phyloP scores from a whole-genome alignment of 2,329 filamentous ascomycete species.

The Aschersonia sp. region DNA sequence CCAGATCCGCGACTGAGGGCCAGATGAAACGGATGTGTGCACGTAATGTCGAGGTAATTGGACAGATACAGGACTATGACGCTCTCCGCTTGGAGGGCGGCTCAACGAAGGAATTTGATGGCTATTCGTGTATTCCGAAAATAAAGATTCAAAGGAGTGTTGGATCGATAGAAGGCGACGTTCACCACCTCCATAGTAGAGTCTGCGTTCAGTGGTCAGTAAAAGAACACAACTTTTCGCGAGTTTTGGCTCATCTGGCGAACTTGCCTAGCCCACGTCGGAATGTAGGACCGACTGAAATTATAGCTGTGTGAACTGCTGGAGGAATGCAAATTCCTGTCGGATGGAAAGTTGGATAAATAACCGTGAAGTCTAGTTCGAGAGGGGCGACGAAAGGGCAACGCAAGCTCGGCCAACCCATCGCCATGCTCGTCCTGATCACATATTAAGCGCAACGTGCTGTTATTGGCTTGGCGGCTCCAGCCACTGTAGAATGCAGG shows the following conservation, averaged over 20 bases:
- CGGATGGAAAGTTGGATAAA: conserved; percentile 32
- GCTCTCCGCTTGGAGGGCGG: conserved; percentile 33
- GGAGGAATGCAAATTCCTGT: conserved; percentile 37
- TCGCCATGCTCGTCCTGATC: conserved; percentile 51
- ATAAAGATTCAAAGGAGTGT: conserved; percentile 28
- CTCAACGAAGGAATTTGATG: conserved; percentile 28
- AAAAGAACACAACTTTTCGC: not conserved
- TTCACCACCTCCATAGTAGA: conserved; percentile 59
- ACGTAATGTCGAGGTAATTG: conserved; percentile 28
- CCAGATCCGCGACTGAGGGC: not conserved
- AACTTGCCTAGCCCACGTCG: conserved; percentile 37
- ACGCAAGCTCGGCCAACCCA: conserved; percentile 43
- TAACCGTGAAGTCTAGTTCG: conserved; percentile 37
- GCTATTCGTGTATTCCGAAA: conserved; percentile 31
- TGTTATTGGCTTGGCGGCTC: conserved; percentile 17
- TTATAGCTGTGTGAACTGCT: conserved; percentile 32
- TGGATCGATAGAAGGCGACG: conserved; percentile 32
- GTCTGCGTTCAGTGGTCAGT: conserved; percentile 17
- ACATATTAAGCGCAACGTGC: conserved; percentile 30
- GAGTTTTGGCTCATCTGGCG: not conserved
- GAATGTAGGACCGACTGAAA: conserved; percentile 28
- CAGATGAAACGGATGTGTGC: conserved; percentile 13
- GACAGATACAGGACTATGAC: not conserved
- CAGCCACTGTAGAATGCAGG: conserved; percentile 25
- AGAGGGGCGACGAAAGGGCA: conserved; percentile 36